A percentile compares a stretch with the other conserved stretches of the same genome.
Conservation (phyloP, 2,329 filamentous ascomycete species). For the Aspergillus clavatus region DNA sequence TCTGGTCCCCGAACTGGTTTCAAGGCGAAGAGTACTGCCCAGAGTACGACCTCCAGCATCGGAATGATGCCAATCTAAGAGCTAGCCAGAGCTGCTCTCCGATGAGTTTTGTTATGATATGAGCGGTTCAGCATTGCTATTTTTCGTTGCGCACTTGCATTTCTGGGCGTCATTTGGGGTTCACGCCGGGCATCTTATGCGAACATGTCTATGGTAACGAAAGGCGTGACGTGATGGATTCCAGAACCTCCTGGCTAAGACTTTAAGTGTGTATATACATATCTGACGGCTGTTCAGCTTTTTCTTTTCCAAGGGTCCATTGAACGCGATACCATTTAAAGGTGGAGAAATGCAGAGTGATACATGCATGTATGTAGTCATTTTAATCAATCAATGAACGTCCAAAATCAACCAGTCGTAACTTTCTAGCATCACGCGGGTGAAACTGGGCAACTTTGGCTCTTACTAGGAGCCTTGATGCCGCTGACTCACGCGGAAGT, state of each 20-base stretch:
- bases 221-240: too few species aligned
- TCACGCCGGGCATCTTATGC: background rate
- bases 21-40: constrained; percentile 16
- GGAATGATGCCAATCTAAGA: constrained; percentile 38
- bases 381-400: constrained; percentile 29
- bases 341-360: background rate
- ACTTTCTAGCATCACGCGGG: constrained; percentile 48
- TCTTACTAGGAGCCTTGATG: constrained; percentile 50
- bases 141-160: constrained; percentile 11
- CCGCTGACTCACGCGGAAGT: constrained; percentile 48
- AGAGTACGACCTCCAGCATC: constrained; percentile 25
- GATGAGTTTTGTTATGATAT: constrained; percentile 8
- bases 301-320: background rate
- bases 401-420: constrained; percentile 53
- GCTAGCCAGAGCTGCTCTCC: background rate
- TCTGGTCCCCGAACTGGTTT: constrained; percentile 21
- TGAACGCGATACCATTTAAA: background rate
- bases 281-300: too few species aligned
- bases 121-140: constrained; percentile 1
- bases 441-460: constrained; percentile 55
- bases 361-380: background rate
- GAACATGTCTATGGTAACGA: constrained; percentile 3
- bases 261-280: too few species aligned
- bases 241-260: too few species aligned
- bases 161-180: constrained; percentile 12